phyloP scores from a whole-genome alignment of 306 rosid genomes.

The Trifolium fragiferum region DNA sequence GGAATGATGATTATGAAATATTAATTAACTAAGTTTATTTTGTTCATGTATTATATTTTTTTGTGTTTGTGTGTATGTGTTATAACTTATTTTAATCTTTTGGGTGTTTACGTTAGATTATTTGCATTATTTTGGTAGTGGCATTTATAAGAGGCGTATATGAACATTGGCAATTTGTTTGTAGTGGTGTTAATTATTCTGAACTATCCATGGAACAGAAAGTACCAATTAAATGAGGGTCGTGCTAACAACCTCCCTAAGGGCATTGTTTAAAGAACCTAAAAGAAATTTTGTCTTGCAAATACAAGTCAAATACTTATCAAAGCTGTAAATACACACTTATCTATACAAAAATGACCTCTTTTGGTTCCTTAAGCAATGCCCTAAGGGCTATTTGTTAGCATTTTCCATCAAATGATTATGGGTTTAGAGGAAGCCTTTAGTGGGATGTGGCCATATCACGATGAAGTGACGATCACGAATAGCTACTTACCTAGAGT shows the following conservation, averaged over 20 bases:
- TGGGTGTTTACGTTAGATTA: conserved; percentile 7
- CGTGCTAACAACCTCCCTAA: too few relatives aligned
- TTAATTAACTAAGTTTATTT: too few relatives aligned
- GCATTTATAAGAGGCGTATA: neutral
- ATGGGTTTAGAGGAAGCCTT: conserved; percentile 12
- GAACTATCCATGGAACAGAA: conserved; percentile 2
- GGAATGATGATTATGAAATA: too few relatives aligned
- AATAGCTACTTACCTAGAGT: neutral
- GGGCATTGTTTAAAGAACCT: too few relatives aligned
- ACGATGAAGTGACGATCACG: conserved; percentile 15
- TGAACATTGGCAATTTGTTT: neutral
- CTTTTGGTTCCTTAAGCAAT: too few relatives aligned
- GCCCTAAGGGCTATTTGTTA: too few relatives aligned
- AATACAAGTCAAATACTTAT: too few relatives aligned
- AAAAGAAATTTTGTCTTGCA: too few relatives aligned
- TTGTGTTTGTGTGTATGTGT: too few relatives aligned
- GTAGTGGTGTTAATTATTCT: neutral
- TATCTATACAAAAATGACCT: too few relatives aligned
- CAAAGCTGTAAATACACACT: too few relatives aligned
- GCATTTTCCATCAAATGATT: neutral
- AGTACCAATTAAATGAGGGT: neutral
- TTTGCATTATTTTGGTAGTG: conserved; percentile 18
- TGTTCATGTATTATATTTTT: too few relatives aligned
- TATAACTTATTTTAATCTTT: conserved; percentile 6
- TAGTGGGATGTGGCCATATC: neutral